Conservation (phyloP, 345 rosid species). For the Populus simonii region DNA sequence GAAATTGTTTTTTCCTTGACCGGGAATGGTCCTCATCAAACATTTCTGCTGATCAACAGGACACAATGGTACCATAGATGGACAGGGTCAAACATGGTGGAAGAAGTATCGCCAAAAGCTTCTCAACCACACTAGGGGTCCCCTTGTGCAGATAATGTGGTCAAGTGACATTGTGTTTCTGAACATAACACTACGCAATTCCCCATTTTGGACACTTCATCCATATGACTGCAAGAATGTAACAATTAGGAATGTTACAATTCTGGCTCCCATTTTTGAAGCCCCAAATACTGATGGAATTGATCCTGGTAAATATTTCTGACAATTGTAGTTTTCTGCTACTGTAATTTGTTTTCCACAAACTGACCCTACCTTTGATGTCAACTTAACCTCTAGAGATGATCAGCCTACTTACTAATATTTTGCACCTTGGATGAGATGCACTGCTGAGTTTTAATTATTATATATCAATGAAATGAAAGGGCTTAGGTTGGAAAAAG, state of each 20-base stretch:
- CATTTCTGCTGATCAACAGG: constrained; percentile 42
- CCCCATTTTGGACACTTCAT: constrained; percentile 98
- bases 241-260: constrained; percentile 66
- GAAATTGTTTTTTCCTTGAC: not conserved
- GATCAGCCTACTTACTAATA: not conserved
- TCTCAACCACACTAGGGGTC: constrained; percentile 93
- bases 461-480: not conserved
- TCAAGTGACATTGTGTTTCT: constrained; percentile 79
- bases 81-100: constrained; percentile 99
- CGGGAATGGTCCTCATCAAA: not conserved
- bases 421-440: not conserved
- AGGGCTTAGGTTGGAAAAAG: not conserved
- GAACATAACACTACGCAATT: constrained; percentile 76
- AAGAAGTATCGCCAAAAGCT: constrained; percentile 85
- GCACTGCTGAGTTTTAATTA: not conserved
- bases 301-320: constrained; percentile 68
- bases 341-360: not conserved
- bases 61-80: constrained; percentile 91
- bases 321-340: constrained; percentile 4
- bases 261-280: constrained; percentile 70
- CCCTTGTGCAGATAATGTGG: constrained; percentile 93
- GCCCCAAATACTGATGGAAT: constrained; percentile 99
- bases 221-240: constrained; percentile 97
- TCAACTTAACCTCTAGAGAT: not conserved
- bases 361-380: constrained; percentile 5